Conservation (phyloP, 2,329 filamentous ascomycete species). For the Xylariaceae sp. region DNA sequence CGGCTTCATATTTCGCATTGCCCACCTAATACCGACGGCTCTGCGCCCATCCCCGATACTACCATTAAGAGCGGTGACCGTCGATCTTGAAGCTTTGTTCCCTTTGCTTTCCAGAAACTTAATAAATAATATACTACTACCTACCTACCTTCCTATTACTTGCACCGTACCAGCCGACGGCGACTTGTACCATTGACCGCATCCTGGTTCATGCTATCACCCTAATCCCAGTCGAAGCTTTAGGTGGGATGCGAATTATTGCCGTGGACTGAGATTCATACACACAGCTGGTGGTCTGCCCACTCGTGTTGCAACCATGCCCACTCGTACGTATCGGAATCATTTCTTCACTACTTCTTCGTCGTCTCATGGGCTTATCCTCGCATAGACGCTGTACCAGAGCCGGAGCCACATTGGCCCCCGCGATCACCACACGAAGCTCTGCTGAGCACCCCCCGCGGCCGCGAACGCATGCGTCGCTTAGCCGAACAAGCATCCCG, state of each 20-base stretch:
- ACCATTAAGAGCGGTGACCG: no score
- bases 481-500: slow-evolving; percentile 57
- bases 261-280: slow-evolving; percentile 3
- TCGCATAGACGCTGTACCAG: slow-evolving; percentile 27
- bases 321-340: slow-evolving; percentile 22
- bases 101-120: no score
- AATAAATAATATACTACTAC: neutral
- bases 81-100: no score
- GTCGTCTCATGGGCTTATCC: slow-evolving; percentile 14
- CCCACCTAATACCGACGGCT: no score
- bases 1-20: no score
- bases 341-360: neutral
- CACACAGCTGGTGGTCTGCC: slow-evolving; percentile 13
- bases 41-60: no score
- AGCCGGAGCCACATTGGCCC: slow-evolving; percentile 56
- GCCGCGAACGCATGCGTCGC: slow-evolving; percentile 68
- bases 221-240: neutral
- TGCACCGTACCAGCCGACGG: neutral
- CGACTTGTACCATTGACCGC: neutral
- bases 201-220: neutral
- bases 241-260: neutral
- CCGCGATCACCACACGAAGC: slow-evolving; percentile 62
- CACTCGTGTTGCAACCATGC: slow-evolving; percentile 20
- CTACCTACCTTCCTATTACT: neutral
- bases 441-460: slow-evolving; percentile 65